Evolutionary conservation across 441 rosid genomes (phyloP).

Genomic region (Pelargonium myrrhifolium): DNA sequence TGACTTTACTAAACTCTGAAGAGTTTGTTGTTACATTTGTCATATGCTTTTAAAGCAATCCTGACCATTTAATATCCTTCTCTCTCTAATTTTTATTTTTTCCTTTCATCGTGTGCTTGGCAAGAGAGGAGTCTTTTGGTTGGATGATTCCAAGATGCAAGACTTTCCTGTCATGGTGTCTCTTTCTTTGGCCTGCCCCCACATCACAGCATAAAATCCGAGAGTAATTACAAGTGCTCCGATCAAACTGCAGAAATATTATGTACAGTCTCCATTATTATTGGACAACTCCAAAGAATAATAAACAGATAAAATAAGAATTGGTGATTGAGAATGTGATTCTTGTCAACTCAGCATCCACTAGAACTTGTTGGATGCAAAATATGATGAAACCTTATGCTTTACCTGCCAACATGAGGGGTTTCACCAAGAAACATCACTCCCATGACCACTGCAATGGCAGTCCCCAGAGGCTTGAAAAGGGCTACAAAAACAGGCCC

Average conservation of each 20-base stretch:
- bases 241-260: neutral
- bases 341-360: neutral
- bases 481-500: conserved; percentile 3
- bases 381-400: neutral
- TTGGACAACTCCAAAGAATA: neutral
- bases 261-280: neutral
- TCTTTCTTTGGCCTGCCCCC: neutral
- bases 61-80: neutral
- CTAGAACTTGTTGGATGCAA: neutral
- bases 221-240: neutral
- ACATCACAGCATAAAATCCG: conserved; percentile 1
- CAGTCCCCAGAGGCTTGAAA: neutral
- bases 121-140: too few relatives aligned
- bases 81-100: neutral
- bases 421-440: conserved; percentile 32
- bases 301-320: neutral
- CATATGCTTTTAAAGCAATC: too few relatives aligned
- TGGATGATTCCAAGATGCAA: conserved; percentile 16
- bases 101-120: neutral
- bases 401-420: conserved; percentile 43
- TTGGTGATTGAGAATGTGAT: neutral
- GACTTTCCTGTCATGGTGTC: neutral
- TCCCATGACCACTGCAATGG: neutral
- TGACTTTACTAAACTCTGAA: too few relatives aligned
- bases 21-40: too few relatives aligned